Evolutionary conservation across 2,329 filamentous ascomycete genomes (phyloP).

Genomic region (Aspergillus sergii): DNA sequence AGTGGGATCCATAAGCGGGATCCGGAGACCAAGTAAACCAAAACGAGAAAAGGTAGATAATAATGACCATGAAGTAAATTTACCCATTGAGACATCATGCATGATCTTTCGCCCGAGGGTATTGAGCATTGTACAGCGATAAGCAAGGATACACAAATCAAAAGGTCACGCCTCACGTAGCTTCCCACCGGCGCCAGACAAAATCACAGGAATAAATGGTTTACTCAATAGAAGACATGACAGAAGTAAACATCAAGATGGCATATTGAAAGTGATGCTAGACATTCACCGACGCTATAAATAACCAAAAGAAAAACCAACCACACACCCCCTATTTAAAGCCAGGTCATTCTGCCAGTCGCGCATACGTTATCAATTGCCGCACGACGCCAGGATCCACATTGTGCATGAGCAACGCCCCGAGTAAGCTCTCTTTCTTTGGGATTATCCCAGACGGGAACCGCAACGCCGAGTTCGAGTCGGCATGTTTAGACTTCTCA

Average conservation of each 20-base stretch:
- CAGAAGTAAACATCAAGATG: constrained; percentile 21
- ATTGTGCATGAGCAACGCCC: constrained; percentile 67
- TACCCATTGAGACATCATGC: constrained; percentile 26
- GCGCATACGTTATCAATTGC: constrained; percentile 67
- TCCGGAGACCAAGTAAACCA: neutral
- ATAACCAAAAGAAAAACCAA: constrained; percentile 20
- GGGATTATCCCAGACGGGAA: constrained; percentile 67
- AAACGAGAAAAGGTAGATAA: neutral
- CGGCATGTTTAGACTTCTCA: constrained; percentile 63
- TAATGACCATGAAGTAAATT: constrained; percentile 17
- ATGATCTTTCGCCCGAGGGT: constrained; percentile 35
- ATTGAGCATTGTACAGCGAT: constrained; percentile 41
- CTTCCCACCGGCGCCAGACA: constrained; percentile 30
- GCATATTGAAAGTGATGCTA: constrained; percentile 16
- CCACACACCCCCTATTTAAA: constrained; percentile 14
- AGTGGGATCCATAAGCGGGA: neutral
- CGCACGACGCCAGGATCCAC: constrained; percentile 66
- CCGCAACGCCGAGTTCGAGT: constrained; percentile 53
- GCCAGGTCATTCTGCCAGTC: constrained; percentile 49
- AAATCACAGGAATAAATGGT: constrained; percentile 17
- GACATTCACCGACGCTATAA: constrained; percentile 21
- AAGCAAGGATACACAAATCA: constrained; percentile 18
- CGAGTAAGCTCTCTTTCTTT: constrained; percentile 67
- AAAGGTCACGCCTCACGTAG: constrained; percentile 25
- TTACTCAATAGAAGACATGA: constrained; percentile 28